Base-by-base conservation (phyloP, 2,329 filamentous ascomycete genomes). In the Colletotrichum cereale region DNA sequence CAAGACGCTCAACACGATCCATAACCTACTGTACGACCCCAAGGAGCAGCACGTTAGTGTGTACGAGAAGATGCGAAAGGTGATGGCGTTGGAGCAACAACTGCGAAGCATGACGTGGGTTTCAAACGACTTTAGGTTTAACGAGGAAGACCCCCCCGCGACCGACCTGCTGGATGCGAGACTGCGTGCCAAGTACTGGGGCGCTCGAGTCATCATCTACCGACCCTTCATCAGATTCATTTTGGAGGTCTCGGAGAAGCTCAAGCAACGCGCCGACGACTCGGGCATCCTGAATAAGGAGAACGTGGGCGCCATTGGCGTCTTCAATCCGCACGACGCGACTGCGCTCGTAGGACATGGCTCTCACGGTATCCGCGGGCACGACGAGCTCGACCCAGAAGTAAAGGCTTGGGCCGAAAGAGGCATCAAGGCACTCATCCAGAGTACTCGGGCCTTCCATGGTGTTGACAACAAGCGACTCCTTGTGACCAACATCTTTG, bases 401-500 rank as follows among this genome's bases (percentile, higher is more conserved):
- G 61, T 81, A 3, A 83, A 77, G 56, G 78, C 77, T 6, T 86
- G 90, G 72, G 91, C 91, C 18, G 81, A 81, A 60, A 86, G 85
- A 73, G 94, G 92, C 71, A 88, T 96, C 67, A 84, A 90, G 53
- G 93, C 94, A 8, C 89, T 97, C 1, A 90, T 97, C 64, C 87
- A 92, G 78, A 98, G 96, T 79, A 98, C 96, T 0, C 88, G 90
- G 66, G 94, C 95, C 0, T 97, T 98, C 78, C 86, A 92, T 73
- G 85, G 86, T 2, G 86, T 93, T 34, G 85, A 88, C 21, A 82
- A 84, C n/a, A 82, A 88, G 73, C 89, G 94, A 38, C 89, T 93
- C 11, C 92, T 98, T 62, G 91, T 98, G 66, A 98, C 96, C n/a
- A 98, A 98, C 77, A 91, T 97, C 31, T 97, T 97, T 82, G 95